Evolutionary conservation across 768 basidiomycete genomes (phyloP).

Genomic region (Serendipita sp.): DNA sequence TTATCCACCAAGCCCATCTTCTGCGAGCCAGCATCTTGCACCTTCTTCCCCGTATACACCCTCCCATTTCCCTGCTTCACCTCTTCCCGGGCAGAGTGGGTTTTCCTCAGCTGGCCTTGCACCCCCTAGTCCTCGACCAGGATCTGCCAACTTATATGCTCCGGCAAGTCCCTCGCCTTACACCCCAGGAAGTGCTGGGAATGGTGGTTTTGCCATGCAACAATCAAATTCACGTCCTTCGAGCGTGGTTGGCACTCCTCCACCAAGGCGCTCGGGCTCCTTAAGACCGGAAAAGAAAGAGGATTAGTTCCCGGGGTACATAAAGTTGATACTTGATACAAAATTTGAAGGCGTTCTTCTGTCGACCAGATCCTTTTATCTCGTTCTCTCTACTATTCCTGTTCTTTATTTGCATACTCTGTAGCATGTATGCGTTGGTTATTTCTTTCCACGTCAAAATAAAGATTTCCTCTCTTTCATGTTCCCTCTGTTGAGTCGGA

Average conservation of each 20-base stretch:
- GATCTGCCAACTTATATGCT: neutral
- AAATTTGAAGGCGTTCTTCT: neutral
- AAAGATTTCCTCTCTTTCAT: neutral
- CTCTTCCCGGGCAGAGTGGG: slow-evolving; percentile 4
- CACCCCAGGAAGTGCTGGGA: neutral
- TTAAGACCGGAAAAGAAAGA: neutral
- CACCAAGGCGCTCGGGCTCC: neutral
- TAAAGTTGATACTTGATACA: too few relatives aligned
- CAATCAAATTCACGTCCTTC: neutral
- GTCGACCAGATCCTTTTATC: too few relatives aligned
- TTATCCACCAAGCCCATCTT: slow-evolving; percentile 21
- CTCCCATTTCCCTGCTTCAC: slow-evolving; percentile 14
- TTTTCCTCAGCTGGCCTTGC: slow-evolving; percentile 1
- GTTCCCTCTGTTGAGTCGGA: neutral
- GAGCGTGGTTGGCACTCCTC: slow-evolving; percentile 1
- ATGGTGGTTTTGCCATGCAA: neutral
- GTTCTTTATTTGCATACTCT: neutral
- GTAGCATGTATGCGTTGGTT: neutral
- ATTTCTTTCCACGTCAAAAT: neutral
- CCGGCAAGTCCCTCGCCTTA: neutral
- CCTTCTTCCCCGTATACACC: slow-evolving; percentile 15
- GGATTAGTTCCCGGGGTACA: neutral
- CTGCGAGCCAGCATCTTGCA: slow-evolving; percentile 16
- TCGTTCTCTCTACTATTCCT: neutral
- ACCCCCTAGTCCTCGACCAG: neutral